A percentile compares a stretch with the other conserved stretches of the same genome.
These are phyloP conservation scores for Fraxinus nigra DNA, from an alignment of 305 asterid species.

Conservation along the genomic window DNA sequence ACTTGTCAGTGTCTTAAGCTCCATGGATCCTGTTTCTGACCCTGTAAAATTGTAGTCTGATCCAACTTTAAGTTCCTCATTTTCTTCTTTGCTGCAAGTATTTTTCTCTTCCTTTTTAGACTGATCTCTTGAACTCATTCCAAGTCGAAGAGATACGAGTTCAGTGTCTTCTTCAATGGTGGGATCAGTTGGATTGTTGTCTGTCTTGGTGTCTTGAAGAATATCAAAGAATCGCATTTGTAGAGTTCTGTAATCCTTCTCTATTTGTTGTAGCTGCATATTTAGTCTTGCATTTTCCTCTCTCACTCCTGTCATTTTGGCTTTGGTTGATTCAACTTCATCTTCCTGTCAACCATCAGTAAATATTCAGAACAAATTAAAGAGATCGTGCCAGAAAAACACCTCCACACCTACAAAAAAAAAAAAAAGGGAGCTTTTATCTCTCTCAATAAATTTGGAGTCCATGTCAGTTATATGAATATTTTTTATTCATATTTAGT, in stretches of 20 bases:
- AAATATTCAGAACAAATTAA: neutral
- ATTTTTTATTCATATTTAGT: neutral
- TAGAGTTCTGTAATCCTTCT: constrained; percentile 56
- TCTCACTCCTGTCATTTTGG: constrained; percentile 52
- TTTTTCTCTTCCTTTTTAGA: constrained; percentile 27
- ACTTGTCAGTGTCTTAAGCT: constrained; percentile 31
- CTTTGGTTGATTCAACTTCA: constrained; percentile 40
- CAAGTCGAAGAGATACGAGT: constrained; percentile 74
- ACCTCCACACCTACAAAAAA: neutral
- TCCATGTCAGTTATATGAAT: neutral
- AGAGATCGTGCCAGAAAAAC: neutral
- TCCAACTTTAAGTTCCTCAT: constrained; percentile 39
- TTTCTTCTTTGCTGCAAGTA: constrained; percentile 23
- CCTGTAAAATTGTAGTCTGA: constrained; percentile 21
- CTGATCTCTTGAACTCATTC: constrained; percentile 36
- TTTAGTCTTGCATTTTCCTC: constrained; percentile 68
- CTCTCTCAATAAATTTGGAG: neutral
- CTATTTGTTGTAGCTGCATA: constrained; percentile 46
- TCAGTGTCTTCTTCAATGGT: constrained; percentile 30
- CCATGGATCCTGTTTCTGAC: neutral
- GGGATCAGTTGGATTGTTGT: neutral
- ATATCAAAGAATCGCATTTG: constrained; percentile 40
- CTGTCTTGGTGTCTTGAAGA: constrained; percentile 23
- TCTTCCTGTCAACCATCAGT: constrained; percentile 40
- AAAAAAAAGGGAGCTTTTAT: neutral